Evolutionary conservation across 2,329 filamentous ascomycete species (phyloP), one percentile per base, ranked within the genome.

Genomic region (Trichoderma koningii): DNA sequence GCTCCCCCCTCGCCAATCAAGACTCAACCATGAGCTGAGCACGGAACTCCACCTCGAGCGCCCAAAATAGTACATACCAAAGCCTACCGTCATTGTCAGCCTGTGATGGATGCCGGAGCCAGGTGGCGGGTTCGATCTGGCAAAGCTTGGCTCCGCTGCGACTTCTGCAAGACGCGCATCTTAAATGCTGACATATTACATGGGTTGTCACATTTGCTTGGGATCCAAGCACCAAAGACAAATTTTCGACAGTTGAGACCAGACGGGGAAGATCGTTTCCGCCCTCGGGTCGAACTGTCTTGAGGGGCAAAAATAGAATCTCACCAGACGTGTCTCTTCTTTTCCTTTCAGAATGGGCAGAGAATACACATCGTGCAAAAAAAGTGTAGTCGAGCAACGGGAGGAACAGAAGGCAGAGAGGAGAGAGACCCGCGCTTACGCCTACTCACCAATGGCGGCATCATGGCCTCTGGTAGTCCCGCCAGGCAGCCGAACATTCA

Each of bases 281-380:
- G 7, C 12, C 23, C 19, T 26, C 23, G 28, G 44, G 17, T 7
- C 50, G 28, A 48, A 28, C 45, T 50, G 23, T 44, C 14, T 21
- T 34, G 5, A 15, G 48, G 59, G 48, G 59, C 50, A 63, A 63
- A 63, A 63, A 63, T 63, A 63, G 59, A 55, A 63, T 63, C 59
- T 55, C 59, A 63, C 57, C 34, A 38, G 34, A 21, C 48, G 41
- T 15, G n/a, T 44, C 14, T 21, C 19, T 45, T 41, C 34, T 41
- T 7, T 12, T 41, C 34, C 26, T 7, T 12, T 3, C 34, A 1
- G 14, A 38, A 45, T 44, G 14, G 41, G 34, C 50, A 63, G 5
- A 48, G 44, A n/a, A 15, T 15, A 41, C n/a, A 12, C 34, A 38
- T 38, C 34, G 7, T 38, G 12, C 34, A 14, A 10, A 14, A 38